A percentile compares a stretch with the other conserved stretches of the same genome.
Conservation (phyloP, 208 protist genomes). For the Trypanosomatidae sp. region DNA sequence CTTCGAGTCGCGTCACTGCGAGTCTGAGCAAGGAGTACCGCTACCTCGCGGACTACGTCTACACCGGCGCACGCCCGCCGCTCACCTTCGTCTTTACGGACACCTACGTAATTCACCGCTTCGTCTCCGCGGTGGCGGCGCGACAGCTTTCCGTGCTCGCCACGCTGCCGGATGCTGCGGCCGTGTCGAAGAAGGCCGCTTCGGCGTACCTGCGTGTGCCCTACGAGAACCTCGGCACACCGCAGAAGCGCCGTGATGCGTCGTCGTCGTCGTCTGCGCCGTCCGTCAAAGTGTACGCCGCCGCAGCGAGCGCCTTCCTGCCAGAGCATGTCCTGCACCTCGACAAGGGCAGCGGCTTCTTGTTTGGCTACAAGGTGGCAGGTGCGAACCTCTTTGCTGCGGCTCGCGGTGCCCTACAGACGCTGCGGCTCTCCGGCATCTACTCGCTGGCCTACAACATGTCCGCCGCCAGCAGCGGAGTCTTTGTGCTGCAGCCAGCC, state of each 20-base stretch:
- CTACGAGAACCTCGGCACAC: constrained; percentile 23
- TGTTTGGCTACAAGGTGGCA: constrained; percentile 29
- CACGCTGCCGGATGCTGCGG: constrained; percentile 7
- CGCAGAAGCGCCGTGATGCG: no score
- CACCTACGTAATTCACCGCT: no score
- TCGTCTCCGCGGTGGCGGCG: no score
- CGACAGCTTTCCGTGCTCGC: constrained; percentile 16
- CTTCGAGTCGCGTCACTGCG: no score
- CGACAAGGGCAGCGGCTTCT: constrained; percentile 3
- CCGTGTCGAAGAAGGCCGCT: no score
- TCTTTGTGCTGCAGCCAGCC: constrained; percentile 20
- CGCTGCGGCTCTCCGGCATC: constrained; percentile 2
- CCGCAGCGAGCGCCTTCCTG: not conserved
- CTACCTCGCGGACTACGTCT: no score
- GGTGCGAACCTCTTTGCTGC: constrained; percentile 4
- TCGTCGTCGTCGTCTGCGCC: no score
- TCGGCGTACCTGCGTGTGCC: constrained; percentile 20
- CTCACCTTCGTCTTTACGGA: no score
- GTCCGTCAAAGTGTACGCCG: not conserved
- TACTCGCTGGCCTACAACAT: constrained; percentile 27
- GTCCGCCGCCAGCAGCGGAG: constrained; percentile 23
- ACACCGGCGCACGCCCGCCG: no score
- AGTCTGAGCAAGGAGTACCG: no score
- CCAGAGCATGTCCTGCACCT: no score
- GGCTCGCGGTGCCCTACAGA: constrained; percentile 8